Evolutionary conservation across 2,329 filamentous ascomycete genomes (phyloP).

Genomic region (Phialophora expanda): DNA sequence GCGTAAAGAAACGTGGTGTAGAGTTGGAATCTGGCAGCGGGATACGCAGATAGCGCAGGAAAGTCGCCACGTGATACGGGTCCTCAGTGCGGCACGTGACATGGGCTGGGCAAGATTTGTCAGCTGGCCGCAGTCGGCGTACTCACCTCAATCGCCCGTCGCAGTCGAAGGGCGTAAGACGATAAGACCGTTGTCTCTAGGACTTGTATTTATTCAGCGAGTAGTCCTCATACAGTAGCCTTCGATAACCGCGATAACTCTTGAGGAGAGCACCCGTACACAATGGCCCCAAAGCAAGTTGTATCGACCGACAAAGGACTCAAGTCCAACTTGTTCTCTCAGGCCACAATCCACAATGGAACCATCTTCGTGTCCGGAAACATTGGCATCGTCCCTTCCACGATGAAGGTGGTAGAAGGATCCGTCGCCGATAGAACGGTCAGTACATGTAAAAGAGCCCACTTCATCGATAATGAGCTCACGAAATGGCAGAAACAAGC

Average conservation of each 20-base stretch:
- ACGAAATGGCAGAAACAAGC: constrained; percentile 26
- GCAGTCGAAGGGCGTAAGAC: constrained; percentile 3
- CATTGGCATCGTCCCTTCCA: constrained; percentile 39
- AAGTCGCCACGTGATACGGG: not conserved
- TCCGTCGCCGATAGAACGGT: constrained; percentile 40
- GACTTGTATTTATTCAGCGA: not conserved
- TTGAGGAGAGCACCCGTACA: not conserved
- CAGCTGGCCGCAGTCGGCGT: not conserved
- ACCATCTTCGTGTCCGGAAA: constrained; percentile 41
- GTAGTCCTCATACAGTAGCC: not conserved
- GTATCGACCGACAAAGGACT: constrained; percentile 38
- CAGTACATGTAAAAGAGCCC: not conserved
- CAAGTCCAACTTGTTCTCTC: constrained; percentile 40
- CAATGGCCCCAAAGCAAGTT: constrained; percentile 36
- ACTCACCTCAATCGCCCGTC: not conserved
- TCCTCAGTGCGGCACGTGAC: not conserved
- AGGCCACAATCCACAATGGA: constrained; percentile 41
- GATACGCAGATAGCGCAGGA: not conserved
- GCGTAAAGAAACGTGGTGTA: not conserved
- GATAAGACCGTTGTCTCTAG: not conserved
- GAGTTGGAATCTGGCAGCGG: too few species aligned
- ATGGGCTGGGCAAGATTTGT: constrained; percentile 5
- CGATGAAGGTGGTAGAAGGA: constrained; percentile 38
- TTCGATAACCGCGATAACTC: not conserved
- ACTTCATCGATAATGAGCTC: not conserved